Evolutionary conservation across 208 protist genomes (phyloP).

Genomic region (Tritrichomonas musculus): DNA sequence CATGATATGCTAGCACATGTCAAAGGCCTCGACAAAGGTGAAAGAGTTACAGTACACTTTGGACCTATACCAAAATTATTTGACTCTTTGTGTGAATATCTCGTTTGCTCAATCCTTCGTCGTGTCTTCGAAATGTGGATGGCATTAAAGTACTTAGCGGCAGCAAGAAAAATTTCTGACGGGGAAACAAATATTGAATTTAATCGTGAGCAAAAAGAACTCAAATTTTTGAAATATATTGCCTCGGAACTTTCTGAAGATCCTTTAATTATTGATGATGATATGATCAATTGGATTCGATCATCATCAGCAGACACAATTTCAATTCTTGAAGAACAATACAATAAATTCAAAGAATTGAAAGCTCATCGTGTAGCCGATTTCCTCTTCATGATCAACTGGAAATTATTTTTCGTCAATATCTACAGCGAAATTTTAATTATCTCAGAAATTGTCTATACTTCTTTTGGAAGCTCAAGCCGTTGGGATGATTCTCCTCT

Average conservation of each 20-base stretch:
- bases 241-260: not conserved
- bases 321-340: not conserved
- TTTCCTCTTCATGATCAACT: constrained; percentile 8
- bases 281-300: not conserved
- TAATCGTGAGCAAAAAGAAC: not conserved
- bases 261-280: constrained; percentile 5
- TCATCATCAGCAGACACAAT: not conserved
- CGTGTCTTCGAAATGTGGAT: not conserved
- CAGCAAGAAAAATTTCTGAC: not conserved
- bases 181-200: not conserved
- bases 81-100: not conserved
- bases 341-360: not conserved
- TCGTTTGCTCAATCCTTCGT: not conserved
- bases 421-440: constrained; percentile 18
- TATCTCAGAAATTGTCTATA: constrained; percentile 31
- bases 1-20: not conserved
- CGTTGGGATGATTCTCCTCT: constrained; percentile 18
- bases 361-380: not conserved
- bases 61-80: constrained; percentile 6
- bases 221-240: constrained; percentile 12
- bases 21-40: not conserved
- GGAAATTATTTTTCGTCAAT: not conserved
- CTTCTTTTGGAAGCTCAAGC: not conserved
- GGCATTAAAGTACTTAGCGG: not conserved
- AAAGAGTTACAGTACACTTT: not conserved